A percentile compares a stretch with the other conserved stretches of the same genome.
phyloP scores from a whole-genome alignment of 257 asterid species.

The Ilex aquifolium region DNA sequence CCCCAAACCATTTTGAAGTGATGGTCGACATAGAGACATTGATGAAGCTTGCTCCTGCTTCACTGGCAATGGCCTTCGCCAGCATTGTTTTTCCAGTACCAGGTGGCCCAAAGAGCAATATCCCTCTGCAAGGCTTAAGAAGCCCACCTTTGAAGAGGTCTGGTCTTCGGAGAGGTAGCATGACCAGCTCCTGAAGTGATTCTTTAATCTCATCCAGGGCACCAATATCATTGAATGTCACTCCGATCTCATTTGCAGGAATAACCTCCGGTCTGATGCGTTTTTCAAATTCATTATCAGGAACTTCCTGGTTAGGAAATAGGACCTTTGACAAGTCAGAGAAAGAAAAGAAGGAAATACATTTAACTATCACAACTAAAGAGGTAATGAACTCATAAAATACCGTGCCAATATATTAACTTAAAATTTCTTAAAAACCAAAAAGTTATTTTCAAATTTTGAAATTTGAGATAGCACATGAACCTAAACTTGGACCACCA shows the following conservation, averaged over 20 bases:
- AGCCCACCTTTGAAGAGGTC: slow-evolving; percentile 96
- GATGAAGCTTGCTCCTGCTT: slow-evolving; percentile 98
- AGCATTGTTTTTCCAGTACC: slow-evolving; percentile 99
- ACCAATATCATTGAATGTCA: slow-evolving; percentile 83
- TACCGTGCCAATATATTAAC: too few species aligned
- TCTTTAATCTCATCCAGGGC: slow-evolving; percentile 82
- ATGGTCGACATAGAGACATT: slow-evolving; percentile 96
- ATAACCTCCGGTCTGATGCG: slow-evolving; percentile 96
- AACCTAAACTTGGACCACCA: not conserved
- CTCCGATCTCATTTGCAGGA: slow-evolving; percentile 85
- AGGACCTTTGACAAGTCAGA: slow-evolving; percentile 11
- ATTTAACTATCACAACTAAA: too few species aligned
- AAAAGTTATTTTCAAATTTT: too few species aligned
- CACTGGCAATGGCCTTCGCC: slow-evolving; percentile 97
- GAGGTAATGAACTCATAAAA: too few species aligned
- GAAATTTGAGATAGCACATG: too few species aligned
- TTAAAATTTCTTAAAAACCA: too few species aligned
- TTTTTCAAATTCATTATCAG: slow-evolving; percentile 94
- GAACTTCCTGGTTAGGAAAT: slow-evolving; percentile 52
- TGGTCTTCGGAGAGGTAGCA: slow-evolving; percentile 98
- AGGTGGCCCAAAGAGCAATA: slow-evolving; percentile 96
- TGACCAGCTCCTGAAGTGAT: slow-evolving; percentile 95
- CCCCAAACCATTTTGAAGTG: slow-evolving; percentile 99
- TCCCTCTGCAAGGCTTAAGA: slow-evolving; percentile 95
- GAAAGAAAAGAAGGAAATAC: not conserved